Evolutionary conservation across 2,329 filamentous ascomycete species (phyloP), one percentile per base, ranked within the genome.

Genomic region (Zelopaecilomyces penicillatus): DNA sequence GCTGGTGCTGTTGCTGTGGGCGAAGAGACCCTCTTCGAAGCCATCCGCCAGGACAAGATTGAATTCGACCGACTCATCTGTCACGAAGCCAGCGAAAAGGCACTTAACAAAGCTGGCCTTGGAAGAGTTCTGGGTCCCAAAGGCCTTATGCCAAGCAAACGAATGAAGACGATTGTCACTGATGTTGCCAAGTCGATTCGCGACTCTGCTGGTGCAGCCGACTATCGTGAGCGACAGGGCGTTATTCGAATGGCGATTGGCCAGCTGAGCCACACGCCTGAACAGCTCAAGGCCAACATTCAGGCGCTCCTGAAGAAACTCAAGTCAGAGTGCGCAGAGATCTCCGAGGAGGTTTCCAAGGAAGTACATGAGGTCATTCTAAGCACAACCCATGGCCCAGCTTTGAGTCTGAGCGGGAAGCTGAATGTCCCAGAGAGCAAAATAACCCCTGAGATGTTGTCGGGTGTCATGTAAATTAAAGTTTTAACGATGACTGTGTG

Each of bases 1-100:
- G 85, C 85, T 0, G 94, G 93, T 43, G 94, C 93, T 11, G 75
- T 82, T 1, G 72, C 91, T 4, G 87, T 90, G 1, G 93, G 93
- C 50, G 86, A 96, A 61, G 85, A 95, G 35, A 79, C 83, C 2
- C 73, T 98, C 4, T 95, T 98, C 61, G 80, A 88, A 43, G 74
- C 80, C 42, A 82, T 98, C 50, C 75, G 72, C 51, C 65, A 77
- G 40, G 89, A 86, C 36, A 78, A 81, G 34, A 84, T 97, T 52
- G 78, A 87, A 28, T 98, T 97, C 62, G 93, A 97, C 63, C 76
- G 87, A 44, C 85, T 89, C 50, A 80, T 98, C 55, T 95, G 88
- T 67, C 90, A 96, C 65, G 74, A 76, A 41, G 80, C 87, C 55
- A 89, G 83, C 54, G 73, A 93, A 54, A 75, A 77, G 42, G 88